Evolutionary conservation across 768 basidiomycete genomes (phyloP).

Genomic region (Agrocybe chaxingu): DNA sequence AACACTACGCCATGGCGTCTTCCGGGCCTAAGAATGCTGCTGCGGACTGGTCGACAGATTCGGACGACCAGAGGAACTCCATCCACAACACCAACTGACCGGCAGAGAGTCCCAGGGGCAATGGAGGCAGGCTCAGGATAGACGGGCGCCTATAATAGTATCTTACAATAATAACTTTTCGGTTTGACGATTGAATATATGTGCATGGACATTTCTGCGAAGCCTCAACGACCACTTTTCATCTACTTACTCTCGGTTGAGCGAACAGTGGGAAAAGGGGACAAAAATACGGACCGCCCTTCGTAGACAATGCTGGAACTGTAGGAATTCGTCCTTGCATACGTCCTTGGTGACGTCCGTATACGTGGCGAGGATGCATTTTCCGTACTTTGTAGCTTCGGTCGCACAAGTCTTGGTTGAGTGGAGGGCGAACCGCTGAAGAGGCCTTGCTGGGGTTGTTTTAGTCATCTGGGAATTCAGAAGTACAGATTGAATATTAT

Average conservation of each 20-base stretch:
- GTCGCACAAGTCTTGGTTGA: slow-evolving; percentile 69
- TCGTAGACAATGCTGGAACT: slow-evolving; percentile 81
- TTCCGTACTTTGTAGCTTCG: slow-evolving; percentile 80
- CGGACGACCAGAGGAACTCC: slow-evolving; percentile 29
- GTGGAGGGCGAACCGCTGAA: slow-evolving; percentile 66
- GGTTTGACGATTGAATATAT: not conserved
- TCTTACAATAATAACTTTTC: slow-evolving; percentile 6
- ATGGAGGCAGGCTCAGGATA: slow-evolving; percentile 26
- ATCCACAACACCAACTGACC: slow-evolving; percentile 19
- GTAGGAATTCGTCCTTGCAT: slow-evolving; percentile 80
- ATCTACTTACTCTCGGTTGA: slow-evolving; percentile 12
- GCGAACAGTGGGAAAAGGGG: not conserved
- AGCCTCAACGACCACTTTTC: slow-evolving; percentile 7
- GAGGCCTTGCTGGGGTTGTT: slow-evolving; percentile 37
- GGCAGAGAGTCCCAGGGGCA: slow-evolving; percentile 25
- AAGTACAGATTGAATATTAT: too few species aligned
- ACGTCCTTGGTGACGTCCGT: slow-evolving; percentile 80
- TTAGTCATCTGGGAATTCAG: slow-evolving; percentile 15
- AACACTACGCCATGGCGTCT: slow-evolving; percentile 56
- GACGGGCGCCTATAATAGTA: slow-evolving; percentile 7
- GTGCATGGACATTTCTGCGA: not conserved
- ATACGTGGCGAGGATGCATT: slow-evolving; percentile 82
- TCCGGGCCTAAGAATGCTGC: slow-evolving; percentile 48
- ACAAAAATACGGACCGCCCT: slow-evolving; percentile 54
- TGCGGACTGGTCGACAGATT: slow-evolving; percentile 44